Percentiles rank a stretch among this genome's conserved stretches.
phyloP scores from a whole-genome alignment of 768 basidiomycete species.

The Strobilomyces echinocephalus region DNA sequence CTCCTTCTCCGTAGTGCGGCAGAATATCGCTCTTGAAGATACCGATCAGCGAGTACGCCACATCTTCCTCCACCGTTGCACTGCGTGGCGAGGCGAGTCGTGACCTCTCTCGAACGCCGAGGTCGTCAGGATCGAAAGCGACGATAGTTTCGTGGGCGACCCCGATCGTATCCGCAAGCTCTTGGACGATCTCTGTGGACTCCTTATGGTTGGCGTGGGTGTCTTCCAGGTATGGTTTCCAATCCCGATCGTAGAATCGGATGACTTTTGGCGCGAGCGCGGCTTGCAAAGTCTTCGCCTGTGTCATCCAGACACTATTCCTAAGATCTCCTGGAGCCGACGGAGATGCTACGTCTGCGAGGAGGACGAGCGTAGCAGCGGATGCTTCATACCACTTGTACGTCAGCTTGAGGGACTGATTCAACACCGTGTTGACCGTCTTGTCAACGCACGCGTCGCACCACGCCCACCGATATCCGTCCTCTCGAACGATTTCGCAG shows the following conservation, averaged over 20 bases:
- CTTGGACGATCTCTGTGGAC: background rate
- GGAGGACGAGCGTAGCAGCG: background rate
- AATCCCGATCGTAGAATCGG: background rate
- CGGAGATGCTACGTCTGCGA: background rate
- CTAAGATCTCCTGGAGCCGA: background rate
- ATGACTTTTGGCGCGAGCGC: background rate
- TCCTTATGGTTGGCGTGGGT: background rate
- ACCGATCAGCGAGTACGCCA: background rate
- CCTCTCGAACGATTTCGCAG: background rate
- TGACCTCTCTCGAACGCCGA: background rate
- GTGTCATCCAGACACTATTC: background rate
- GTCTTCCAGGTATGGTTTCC: background rate
- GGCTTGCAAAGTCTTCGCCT: background rate
- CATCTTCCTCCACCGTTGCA: background rate
- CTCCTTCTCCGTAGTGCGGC: background rate
- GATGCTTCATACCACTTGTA: constrained; percentile 1
- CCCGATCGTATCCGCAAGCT: background rate
- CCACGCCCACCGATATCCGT: background rate
- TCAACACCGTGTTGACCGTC: background rate
- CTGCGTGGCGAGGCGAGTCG: background rate
- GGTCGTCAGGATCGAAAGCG: background rate
- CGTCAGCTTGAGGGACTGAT: constrained; percentile 1
- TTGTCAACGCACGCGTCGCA: background rate
- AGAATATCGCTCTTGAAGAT: background rate
- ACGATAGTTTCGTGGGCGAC: background rate